phyloP scores from a whole-genome alignment of 305 asterid genomes.

The Rubia balearica region DNA sequence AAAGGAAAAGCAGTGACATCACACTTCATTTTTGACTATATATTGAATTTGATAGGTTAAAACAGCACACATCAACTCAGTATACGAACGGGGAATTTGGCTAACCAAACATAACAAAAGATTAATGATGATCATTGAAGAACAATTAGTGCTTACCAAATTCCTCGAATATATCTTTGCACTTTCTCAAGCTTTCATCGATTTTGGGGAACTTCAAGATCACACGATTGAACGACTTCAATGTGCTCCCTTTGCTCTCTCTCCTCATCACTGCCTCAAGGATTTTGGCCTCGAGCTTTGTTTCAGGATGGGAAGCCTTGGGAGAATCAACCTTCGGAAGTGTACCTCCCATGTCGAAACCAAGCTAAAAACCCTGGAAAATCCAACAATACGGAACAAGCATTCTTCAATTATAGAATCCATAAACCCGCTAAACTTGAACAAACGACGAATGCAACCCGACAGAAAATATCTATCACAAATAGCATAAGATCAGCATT shows the following conservation, averaged over 20 bases:
- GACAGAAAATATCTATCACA: not conserved
- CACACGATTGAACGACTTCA: constrained; percentile 56
- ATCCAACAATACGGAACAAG: not conserved
- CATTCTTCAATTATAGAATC: not conserved
- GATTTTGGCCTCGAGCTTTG: constrained; percentile 67
- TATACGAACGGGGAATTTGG: too few species aligned
- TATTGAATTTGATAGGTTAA: too few species aligned
- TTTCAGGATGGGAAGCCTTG: constrained; percentile 36
- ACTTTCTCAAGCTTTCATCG: constrained; percentile 62
- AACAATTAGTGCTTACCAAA: constrained; percentile 36
- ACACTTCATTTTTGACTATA: too few species aligned
- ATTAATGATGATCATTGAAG: not conserved
- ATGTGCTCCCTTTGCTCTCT: constrained; percentile 55
- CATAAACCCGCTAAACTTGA: not conserved
- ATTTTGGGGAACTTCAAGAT: constrained; percentile 75
- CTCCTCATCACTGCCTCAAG: constrained; percentile 54
- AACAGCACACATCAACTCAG: too few species aligned
- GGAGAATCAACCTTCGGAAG: constrained; percentile 44
- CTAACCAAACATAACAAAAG: not conserved
- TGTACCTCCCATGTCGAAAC: constrained; percentile 57
- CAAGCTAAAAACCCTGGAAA: constrained; percentile 3
- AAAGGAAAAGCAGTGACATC: too few species aligned
- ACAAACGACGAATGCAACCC: too few species aligned
- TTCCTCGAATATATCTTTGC: constrained; percentile 53
- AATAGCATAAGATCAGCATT: not conserved